Conservation (phyloP, 2,329 filamentous ascomycete species). For the Pseudogymnoascus sp. region DNA sequence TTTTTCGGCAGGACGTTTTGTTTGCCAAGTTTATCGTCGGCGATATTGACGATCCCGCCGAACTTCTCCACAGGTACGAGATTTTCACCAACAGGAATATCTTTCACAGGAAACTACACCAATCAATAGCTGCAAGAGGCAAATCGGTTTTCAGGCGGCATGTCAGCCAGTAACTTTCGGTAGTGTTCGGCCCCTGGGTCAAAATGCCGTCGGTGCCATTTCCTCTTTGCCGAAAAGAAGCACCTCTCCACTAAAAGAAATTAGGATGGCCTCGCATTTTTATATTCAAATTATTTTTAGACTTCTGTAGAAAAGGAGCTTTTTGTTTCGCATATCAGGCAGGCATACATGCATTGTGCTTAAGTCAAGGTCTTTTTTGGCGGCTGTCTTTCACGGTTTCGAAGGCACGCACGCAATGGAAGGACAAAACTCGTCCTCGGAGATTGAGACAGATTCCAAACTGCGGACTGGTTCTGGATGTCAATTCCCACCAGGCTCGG, state of each 20-base stretch:
- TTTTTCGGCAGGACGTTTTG: not conserved
- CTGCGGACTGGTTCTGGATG: not conserved
- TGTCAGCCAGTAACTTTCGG: not conserved
- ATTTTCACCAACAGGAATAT: not conserved
- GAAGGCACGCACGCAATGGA: not conserved
- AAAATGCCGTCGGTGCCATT: not conserved
- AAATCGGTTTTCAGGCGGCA: not conserved
- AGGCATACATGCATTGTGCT: not conserved
- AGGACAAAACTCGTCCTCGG: not conserved
- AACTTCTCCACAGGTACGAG: not conserved
- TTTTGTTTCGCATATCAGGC: not conserved
- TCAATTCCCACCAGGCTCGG: not conserved
- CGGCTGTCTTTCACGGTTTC: not conserved
- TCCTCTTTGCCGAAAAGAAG: not conserved
- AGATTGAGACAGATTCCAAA: not conserved
- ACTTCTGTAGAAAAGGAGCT: not conserved
- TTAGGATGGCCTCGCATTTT: not conserved
- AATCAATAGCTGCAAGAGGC: not conserved
- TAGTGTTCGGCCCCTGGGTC: not conserved
- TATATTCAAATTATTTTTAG: not conserved
- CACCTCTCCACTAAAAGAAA: not conserved
- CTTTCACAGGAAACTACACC: not conserved
- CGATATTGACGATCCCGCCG: not conserved
- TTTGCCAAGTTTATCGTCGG: not conserved
- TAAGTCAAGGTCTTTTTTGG: not conserved